phyloP scores from a whole-genome alignment of 1,139 yeast genomes.

The Pneumocystis murina region DNA sequence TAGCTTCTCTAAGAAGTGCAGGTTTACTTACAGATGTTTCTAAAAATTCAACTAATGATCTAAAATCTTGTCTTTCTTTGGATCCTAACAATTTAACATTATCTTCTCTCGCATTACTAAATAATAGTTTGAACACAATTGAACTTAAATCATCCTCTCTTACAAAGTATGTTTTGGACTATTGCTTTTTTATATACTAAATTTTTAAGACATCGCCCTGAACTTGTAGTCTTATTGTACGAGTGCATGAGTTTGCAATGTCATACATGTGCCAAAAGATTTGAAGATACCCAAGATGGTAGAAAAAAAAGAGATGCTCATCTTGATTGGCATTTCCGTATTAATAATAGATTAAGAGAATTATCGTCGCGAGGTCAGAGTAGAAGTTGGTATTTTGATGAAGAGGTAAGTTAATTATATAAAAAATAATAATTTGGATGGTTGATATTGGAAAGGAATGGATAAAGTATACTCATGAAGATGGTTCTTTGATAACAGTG shows the following conservation, averaged over 20 bases:
- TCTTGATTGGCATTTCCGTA: constrained; percentile 92
- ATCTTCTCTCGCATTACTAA: constrained; percentile 3
- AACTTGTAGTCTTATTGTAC: constrained; percentile 31
- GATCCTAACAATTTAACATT: constrained; percentile 3
- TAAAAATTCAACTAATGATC: not conserved
- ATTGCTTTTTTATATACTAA: not conserved
- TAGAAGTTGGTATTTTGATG: constrained; percentile 70
- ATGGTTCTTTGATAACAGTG: constrained; percentile 11
- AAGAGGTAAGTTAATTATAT: constrained; percentile 21
- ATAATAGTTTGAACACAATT: not conserved
- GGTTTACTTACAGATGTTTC: constrained; percentile 5
- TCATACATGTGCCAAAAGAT: constrained; percentile 79
- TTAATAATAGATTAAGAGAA: constrained; percentile 61
- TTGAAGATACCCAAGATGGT: constrained; percentile 49
- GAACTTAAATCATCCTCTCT: constrained; percentile 13
- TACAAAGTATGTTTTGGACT: constrained; percentile 12
- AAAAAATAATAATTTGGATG: not conserved
- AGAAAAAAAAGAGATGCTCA: constrained; percentile 42
- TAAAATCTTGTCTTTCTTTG: not conserved
- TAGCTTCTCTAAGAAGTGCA: constrained; percentile 7
- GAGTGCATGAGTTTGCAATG: constrained; percentile 64
- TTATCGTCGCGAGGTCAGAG: constrained; percentile 37
- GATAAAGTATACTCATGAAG: constrained; percentile 15
- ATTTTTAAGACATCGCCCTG: constrained; percentile 19
- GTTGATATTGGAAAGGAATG: constrained; percentile 4